Evolutionary conservation across 192 early-diverging fungal species (phyloP), one percentile per base, ranked within the genome.

Genomic region (Jimgerdemannia flammicorona): DNA sequence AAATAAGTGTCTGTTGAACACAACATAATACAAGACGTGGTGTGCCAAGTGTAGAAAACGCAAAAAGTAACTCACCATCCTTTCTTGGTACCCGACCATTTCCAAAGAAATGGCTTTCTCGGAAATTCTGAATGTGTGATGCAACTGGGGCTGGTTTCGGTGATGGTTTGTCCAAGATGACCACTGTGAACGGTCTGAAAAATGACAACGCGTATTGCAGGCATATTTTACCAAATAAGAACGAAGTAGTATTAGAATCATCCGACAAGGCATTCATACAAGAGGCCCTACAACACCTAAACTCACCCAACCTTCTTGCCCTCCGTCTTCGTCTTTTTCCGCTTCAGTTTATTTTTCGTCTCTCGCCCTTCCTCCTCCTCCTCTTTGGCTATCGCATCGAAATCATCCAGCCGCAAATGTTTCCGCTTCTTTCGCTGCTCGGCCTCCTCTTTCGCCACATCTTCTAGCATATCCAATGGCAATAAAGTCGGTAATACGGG

Each of bases 161-260:
- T 49, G 81, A 75, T 29, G 75, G 77, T 6, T 79, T 71, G 40
- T 74, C 74, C 4, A 83, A 41, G 2, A 83, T 78, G 44, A 74
- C 77, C 43, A 83, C 81, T 4, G 81, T 79, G 64, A 79, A 83
- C 64, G 78, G 77, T 17, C 81, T 78, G 67, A 3, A 64, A 66
- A 10, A 66, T 11, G 7, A 72, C 18, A 64, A 18, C 3, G 17
- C 18, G 63, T 17, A 63, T 40, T 72, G 41, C 44, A 72, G 44
- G 8, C 11, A 2, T 43, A 59, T 4, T 29, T 72, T 3, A 3
- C 4, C 8, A 17, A 59, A 59, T 29, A 10, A 71, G 7, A 43
- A 71, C 63, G 29, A 29, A 29, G 29, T 29, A 29, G 29, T 29
- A 29, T 6, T n/a, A 54, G 44, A 2, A 49, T 72, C n/a, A 77